Base-by-base conservation (phyloP, 139 green algal species). In the Chlamydomonas sp. region DNA sequence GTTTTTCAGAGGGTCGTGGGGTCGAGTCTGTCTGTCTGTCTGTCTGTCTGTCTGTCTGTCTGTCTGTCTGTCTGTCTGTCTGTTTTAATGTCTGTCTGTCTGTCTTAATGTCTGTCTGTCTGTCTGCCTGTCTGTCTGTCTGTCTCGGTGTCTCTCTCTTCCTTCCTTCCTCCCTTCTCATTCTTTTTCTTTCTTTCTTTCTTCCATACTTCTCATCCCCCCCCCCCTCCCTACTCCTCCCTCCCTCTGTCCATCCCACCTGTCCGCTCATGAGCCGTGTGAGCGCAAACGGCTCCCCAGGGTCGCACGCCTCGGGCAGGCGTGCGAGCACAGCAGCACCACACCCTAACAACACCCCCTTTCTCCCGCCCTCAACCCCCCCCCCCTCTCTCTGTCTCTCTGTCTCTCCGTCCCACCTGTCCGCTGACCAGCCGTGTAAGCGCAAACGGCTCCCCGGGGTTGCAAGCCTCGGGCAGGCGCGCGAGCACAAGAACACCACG, bases 391-490 rank as follows among this genome's bases (percentile, higher is more conserved):
- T 20, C 43, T 26, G 16, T n/a, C n/a, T n/a, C n/a, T n/a, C n/a
- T n/a, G n/a, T n/a, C n/a, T n/a, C n/a, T 66, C 59, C 26, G 59
- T 20, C 43, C 59, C 10, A 48, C 62, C 65, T 84, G 74, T 26
- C 69, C 49, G 3, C 71, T 63, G 38, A 90, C 85, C 1, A 90
- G 60, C 0, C 79, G 66, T 6, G 83, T 83, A n/a, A 90, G 77
- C 10, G 85, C 85, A 76, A 85, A 90, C 1, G 78, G 63, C 72
- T 86, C 76, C 1, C 79, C 58, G 0, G 76, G 77, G 13, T 60
- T 34, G 70, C 73, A 77, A 74, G 54, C 75, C 35, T 79, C 75
- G 3, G 84, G 80, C 39, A 90, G 76, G 50, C 78, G 70, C 26
- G 82, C 68, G 22, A 88, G 59, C 20, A 78, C 72, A 26, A 26